Evolutionary conservation across 2,329 filamentous ascomycete species (phyloP), one percentile per base, ranked within the genome.

Genomic region (Didymella segeticola): DNA sequence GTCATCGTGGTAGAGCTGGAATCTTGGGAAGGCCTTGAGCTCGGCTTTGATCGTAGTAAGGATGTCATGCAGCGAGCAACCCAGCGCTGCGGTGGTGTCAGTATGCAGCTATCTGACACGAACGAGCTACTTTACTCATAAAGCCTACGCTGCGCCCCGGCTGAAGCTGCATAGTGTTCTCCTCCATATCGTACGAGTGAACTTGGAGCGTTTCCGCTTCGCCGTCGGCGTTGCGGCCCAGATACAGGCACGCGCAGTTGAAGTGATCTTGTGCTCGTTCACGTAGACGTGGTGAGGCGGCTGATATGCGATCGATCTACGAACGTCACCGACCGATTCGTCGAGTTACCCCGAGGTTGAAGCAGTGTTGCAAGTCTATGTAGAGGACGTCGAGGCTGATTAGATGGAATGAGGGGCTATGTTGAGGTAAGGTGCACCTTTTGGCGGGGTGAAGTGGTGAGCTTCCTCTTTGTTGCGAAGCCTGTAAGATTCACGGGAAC

Each of bases 11-110:
- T 87, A 82, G 27, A 97, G 80, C 64, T 97, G 88, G 72, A 98
- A 86, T 65, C 88, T 88, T 3, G 91, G 90, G 76, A 93, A 97
- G 5, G 83, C 82, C 63, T 89, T 86, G 9, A 91, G 90, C 72
- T 96, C 91, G 47, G 91, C 88, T 73, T 97, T 98, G 68, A 98
- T 82, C 47, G 90, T 88, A 23, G 90, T 92, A 56, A 98, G 78
- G 67, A 96, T 84, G 70, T 96, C 91, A 77, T 98, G 92, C 29
- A 99, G 84, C 2, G 93, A 96, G 59, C 91, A 90, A 51, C 95
- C 95, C 53, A 99, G 86, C 43, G 88, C 92, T 96, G 71, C 61
- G 38, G 47, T 47, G 22, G 57, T 7, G 56, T 68, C 43, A 70
- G 65, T 43, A 29, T 9, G 12, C 3, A 12, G 2, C 17, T 2